Evolutionary conservation across 768 basidiomycete species (phyloP).

Genomic region (Mycena venus): DNA sequence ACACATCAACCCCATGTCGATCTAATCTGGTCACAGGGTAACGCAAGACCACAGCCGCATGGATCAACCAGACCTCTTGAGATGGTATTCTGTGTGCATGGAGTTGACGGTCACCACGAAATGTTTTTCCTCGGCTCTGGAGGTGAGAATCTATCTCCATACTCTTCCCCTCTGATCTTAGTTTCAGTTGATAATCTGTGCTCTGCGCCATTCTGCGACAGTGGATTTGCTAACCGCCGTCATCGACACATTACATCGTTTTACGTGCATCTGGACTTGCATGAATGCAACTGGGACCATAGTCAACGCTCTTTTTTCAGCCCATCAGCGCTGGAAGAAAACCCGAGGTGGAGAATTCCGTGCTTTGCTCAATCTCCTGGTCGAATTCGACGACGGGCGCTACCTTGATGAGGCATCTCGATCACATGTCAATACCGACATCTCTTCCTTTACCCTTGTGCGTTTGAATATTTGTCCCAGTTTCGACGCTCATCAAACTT

Average conservation of each 20-base stretch:
- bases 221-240: conserved; percentile 69
- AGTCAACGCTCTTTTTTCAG: conserved; percentile 68
- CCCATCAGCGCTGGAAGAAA: conserved; percentile 72
- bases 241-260: conserved; percentile 80
- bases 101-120: conserved; percentile 72
- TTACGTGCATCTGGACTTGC: conserved; percentile 81
- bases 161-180: conserved; percentile 10
- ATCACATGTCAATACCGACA: conserved; percentile 71
- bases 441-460: conserved; percentile 73
- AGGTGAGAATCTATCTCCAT: conserved; percentile 58
- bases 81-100: conserved; percentile 68
- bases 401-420: conserved; percentile 69
- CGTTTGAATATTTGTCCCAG: conserved; percentile 33
- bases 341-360: conserved; percentile 75
- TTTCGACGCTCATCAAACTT: neutral
- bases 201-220: conserved; percentile 67
- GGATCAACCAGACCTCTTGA: conserved; percentile 56
- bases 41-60: conserved; percentile 39
- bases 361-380: conserved; percentile 70
- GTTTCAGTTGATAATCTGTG: conserved; percentile 63
- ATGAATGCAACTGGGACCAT: conserved; percentile 75
- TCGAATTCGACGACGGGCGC: conserved; percentile 73
- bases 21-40: conserved; percentile 24
- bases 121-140: conserved; percentile 78
- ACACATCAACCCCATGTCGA: neutral